A percentile compares a stretch with the other conserved stretches of the same genome.
phyloP scores from a whole-genome alignment of 495 filamentous ascomycete species.

The Hypoxylon lienhwacheense region DNA sequence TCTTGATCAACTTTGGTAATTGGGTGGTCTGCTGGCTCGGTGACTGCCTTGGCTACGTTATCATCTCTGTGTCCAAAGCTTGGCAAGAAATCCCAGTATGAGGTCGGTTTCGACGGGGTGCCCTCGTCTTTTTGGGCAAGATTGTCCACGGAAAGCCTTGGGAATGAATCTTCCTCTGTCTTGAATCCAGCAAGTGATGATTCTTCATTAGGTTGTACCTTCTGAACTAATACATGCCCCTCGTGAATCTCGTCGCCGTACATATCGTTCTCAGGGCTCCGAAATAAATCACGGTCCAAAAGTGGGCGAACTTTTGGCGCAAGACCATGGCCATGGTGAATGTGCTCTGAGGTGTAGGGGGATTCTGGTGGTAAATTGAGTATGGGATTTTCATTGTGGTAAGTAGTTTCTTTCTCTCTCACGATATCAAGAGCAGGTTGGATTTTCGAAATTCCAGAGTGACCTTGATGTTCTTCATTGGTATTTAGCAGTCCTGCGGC shows the following conservation, averaged over 20 bases:
- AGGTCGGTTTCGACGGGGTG: conserved; percentile 7
- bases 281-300: conserved; percentile 5
- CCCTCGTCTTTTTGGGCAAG: conserved; percentile 4
- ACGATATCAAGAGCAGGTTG: conserved; percentile 3
- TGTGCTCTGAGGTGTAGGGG: conserved; percentile 13
- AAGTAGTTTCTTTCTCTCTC: not conserved
- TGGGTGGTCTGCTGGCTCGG: not conserved
- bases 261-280: not conserved
- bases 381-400: not conserved
- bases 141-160: not conserved
- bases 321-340: conserved; percentile 18
- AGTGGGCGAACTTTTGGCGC: conserved; percentile 12
- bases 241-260: conserved; percentile 16
- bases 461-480: conserved; percentile 12
- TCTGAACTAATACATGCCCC: conserved; percentile 22
- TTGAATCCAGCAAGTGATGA: conserved; percentile 1
- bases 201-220: conserved; percentile 24
- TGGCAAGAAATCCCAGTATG: conserved; percentile 34
- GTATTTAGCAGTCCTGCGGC: conserved; percentile 18
- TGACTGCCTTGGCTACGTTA: not conserved
- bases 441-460: conserved; percentile 21
- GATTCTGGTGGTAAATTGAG: not conserved
- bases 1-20: not conserved
- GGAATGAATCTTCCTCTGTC: conserved; percentile 9
- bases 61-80: conserved; percentile 7